These are phyloP conservation scores for Butyriboletus loyo DNA, from an alignment of 768 basidiomycete species.

Conservation along the genomic window DNA sequence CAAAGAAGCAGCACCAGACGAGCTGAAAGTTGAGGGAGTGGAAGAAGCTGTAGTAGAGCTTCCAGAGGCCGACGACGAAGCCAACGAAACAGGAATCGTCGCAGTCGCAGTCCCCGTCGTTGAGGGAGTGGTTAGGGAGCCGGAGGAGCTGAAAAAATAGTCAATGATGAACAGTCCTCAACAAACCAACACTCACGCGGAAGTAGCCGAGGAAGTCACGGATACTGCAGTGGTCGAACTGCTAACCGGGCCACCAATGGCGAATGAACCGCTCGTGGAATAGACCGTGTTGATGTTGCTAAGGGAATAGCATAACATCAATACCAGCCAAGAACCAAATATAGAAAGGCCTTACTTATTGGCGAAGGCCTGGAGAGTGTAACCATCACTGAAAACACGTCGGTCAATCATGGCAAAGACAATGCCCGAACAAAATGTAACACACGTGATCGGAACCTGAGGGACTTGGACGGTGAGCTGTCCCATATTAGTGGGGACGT, in stretches of 20 bases:
- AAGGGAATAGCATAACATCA: not conserved
- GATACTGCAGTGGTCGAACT: constrained; percentile 11
- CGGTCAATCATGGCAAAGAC: not conserved
- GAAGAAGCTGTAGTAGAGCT: constrained; percentile 19
- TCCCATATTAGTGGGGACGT: too few species aligned
- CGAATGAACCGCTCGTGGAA: constrained; percentile 39
- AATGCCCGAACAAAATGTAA: not conserved
- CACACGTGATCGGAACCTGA: constrained; percentile 44
- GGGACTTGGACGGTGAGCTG: constrained; percentile 44
- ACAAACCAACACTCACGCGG: constrained; percentile 9
- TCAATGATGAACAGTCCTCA: not conserved
- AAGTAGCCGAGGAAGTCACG: constrained; percentile 2
- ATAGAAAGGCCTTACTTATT: constrained; percentile 29
- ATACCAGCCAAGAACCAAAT: not conserved
- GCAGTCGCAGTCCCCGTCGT: constrained; percentile 12
- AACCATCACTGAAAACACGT: constrained; percentile 37
- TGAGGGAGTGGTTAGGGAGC: not conserved
- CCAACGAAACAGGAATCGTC: constrained; percentile 8
- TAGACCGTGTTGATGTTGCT: constrained; percentile 47
- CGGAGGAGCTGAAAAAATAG: not conserved
- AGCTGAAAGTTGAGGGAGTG: constrained; percentile 20
- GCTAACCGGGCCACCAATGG: constrained; percentile 31
- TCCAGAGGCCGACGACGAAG: not conserved
- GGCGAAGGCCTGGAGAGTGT: constrained; percentile 47
- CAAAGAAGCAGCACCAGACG: constrained; percentile 29